Evolutionary conservation across 2,329 filamentous ascomycete species (phyloP).

Genomic region (Hypoxylon sp.): DNA sequence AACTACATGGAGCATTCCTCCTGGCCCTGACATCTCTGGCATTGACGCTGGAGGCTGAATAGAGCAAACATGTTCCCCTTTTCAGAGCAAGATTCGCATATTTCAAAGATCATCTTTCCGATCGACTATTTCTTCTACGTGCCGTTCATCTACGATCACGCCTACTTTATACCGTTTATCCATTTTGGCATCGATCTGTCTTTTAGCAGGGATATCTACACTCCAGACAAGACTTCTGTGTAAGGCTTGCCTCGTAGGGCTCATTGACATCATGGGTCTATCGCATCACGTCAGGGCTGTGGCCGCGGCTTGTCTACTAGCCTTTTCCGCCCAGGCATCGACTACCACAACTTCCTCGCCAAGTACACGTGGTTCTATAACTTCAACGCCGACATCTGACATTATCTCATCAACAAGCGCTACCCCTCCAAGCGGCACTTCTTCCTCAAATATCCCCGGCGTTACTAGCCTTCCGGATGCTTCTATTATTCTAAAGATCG

Average conservation of each 20-base stretch:
- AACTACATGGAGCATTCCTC: conserved; percentile 38
- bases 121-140: conserved; percentile 16
- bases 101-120: conserved; percentile 22
- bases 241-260: background rate
- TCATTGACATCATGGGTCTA: conserved; percentile 44
- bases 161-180: conserved; percentile 22
- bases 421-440: conserved; percentile 1
- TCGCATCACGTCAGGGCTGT: conserved; percentile 36
- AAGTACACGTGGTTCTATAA: conserved; percentile 39
- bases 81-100: conserved; percentile 43
- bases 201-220: conserved; percentile 10
- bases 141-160: conserved; percentile 16
- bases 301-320: conserved; percentile 42
- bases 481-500: conserved; percentile 43
- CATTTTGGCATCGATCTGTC: conserved; percentile 21
- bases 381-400: background rate
- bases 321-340: conserved; percentile 31
- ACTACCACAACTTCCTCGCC: conserved; percentile 9
- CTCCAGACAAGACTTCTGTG: background rate
- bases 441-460: conserved; percentile 24
- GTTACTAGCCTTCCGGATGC: conserved; percentile 37
- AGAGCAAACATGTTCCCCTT: background rate
- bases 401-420: conserved; percentile 4
- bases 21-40: conserved; percentile 34
- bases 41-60: conserved; percentile 12